phyloP scores from a whole-genome alignment of 768 basidiomycete genomes.

The Mycena chlorophos region DNA sequence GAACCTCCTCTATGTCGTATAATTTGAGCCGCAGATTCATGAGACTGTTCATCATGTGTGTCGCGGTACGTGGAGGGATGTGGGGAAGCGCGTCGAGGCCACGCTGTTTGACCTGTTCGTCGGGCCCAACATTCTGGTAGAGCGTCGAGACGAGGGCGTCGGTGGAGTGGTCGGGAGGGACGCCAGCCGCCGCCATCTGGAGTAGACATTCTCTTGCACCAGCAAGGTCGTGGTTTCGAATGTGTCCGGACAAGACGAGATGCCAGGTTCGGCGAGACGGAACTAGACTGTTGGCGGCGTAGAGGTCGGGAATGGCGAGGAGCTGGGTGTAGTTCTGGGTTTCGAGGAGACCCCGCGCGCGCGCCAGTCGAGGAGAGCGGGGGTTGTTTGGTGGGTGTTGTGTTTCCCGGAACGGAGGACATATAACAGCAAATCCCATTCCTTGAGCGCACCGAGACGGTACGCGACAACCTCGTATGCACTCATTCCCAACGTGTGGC shows the following conservation, averaged over 20 bases:
- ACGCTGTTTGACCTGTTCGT: conserved; percentile 51
- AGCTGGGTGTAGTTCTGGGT: conserved; percentile 48
- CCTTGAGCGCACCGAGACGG: conserved; percentile 44
- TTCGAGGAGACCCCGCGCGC: conserved; percentile 61
- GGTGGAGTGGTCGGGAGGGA: conserved; percentile 55
- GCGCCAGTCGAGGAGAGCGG: conserved; percentile 71
- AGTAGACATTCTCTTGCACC: conserved; percentile 55
- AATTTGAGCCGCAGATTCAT: conserved; percentile 60
- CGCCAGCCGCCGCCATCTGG: conserved; percentile 57
- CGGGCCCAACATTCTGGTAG: conserved; percentile 57
- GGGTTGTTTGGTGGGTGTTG: conserved; percentile 50
- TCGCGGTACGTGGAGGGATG: conserved; percentile 42
- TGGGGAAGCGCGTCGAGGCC: conserved; percentile 49
- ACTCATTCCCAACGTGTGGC: conserved; percentile 49
- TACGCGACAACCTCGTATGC: conserved; percentile 60
- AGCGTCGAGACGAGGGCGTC: conserved; percentile 58
- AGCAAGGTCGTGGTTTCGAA: conserved; percentile 65
- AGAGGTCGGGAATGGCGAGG: conserved; percentile 49
- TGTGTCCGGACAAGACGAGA: conserved; percentile 62
- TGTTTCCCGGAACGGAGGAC: conserved; percentile 50
- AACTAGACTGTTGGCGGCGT: conserved; percentile 41
- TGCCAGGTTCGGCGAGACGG: conserved; percentile 70
- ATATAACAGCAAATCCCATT: conserved; percentile 53
- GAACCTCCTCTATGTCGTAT: conserved; percentile 48
- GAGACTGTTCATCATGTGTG: conserved; percentile 69